Evolutionary conservation across 441 rosid species (phyloP).

Genomic region (Adansonia rubrostipa): DNA sequence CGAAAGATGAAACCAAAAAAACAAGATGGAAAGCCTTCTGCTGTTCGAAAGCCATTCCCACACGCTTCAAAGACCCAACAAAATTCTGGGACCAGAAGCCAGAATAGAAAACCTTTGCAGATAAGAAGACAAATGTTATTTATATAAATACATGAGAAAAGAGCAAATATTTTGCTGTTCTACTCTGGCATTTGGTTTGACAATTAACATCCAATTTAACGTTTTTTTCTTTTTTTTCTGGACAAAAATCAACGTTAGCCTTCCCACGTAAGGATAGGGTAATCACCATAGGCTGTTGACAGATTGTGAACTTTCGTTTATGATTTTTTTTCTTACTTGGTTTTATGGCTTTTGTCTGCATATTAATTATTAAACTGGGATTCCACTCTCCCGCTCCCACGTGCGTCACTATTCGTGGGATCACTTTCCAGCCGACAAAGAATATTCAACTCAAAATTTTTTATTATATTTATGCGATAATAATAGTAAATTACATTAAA

Average conservation of each 20-base stretch:
- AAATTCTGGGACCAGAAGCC: not conserved
- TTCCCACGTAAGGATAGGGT: not conserved
- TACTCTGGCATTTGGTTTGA: not conserved
- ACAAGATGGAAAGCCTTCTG: not conserved
- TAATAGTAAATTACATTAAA: too few species aligned
- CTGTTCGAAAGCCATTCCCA: not conserved
- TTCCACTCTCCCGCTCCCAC: not conserved
- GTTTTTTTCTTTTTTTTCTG: not conserved
- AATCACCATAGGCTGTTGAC: not conserved
- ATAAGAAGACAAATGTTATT: conserved; percentile 12
- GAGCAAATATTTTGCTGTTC: not conserved
- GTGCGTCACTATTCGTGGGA: not conserved
- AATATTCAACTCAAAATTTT: too few species aligned
- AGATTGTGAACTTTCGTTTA: not conserved
- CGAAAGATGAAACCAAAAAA: not conserved
- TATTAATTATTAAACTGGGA: not conserved
- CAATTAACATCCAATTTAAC: not conserved
- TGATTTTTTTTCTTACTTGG: not conserved
- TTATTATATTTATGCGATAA: too few species aligned
- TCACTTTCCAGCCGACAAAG: not conserved
- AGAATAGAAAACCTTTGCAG: not conserved
- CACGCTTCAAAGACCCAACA: not conserved
- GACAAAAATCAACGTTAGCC: conserved; percentile 4
- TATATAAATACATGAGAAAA: not conserved
- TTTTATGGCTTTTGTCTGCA: not conserved